Evolutionary conservation across 768 basidiomycete genomes (phyloP).

Genomic region (Boletales sp.): DNA sequence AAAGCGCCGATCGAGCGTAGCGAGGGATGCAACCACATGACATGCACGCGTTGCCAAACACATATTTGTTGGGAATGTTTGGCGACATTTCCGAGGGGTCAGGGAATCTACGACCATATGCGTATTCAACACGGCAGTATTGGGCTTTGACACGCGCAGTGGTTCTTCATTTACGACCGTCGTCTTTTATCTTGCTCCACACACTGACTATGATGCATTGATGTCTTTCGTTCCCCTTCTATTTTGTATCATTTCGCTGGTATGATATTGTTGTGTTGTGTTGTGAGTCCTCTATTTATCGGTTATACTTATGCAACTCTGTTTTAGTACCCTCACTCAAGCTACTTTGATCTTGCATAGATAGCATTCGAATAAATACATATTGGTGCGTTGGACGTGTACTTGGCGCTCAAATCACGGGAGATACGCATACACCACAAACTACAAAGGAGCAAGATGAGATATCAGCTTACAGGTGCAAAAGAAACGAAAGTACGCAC

Average conservation of each 20-base stretch:
- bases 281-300: conserved; percentile 17
- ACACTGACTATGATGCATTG: not conserved
- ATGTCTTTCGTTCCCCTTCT: not conserved
- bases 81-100: conserved; percentile 61
- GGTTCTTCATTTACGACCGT: not conserved
- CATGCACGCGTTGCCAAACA: conserved; percentile 67
- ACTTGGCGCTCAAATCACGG: conserved; percentile 10
- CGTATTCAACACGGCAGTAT: conserved; percentile 61
- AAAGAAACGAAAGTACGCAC: conserved; percentile 30
- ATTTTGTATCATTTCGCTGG: conserved; percentile 16
- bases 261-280: not conserved
- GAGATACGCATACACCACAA: conserved; percentile 38
- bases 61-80: conserved; percentile 84
- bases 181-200: conserved; percentile 3
- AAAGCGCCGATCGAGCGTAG: conserved; percentile 64
- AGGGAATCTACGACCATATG: conserved; percentile 82
- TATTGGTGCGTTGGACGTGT: not conserved
- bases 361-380: conserved; percentile 20
- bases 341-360: not conserved
- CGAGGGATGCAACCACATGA: conserved; percentile 82
- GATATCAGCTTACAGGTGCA: not conserved
- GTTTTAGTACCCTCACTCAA: not conserved
- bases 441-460: conserved; percentile 20
- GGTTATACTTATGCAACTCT: conserved; percentile 23
- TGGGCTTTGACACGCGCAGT: conserved; percentile 31